phyloP scores from a whole-genome alignment of 2,329 filamentous ascomycete species.

The Exophiala spinifera region DNA sequence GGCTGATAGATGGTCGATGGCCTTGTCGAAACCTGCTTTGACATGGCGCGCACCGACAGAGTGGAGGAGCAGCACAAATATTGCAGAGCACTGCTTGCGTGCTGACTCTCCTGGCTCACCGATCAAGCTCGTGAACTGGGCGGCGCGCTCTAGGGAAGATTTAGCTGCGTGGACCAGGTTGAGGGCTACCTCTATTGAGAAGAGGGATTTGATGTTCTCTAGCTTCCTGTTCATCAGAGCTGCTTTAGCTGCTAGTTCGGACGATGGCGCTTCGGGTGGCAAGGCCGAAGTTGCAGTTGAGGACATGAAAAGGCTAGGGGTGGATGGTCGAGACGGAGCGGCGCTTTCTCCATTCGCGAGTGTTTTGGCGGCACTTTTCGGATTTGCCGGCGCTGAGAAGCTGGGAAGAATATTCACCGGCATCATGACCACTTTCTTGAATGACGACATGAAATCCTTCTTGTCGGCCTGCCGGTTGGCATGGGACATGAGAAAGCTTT shows the following conservation, averaged over 20 bases:
- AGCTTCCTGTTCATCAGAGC: slow-evolving; percentile 92
- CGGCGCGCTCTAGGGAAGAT: slow-evolving; percentile 77
- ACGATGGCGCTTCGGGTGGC: slow-evolving; percentile 70
- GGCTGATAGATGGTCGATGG: slow-evolving; percentile 81
- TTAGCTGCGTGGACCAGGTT: slow-evolving; percentile 87
- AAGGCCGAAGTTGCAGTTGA: slow-evolving; percentile 42
- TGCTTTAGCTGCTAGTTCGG: slow-evolving; percentile 93
- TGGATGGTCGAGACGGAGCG: slow-evolving; percentile 30
- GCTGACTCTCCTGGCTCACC: slow-evolving; percentile 79
- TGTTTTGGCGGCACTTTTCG: slow-evolving; percentile 30
- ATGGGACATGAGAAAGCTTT: slow-evolving; percentile 94
- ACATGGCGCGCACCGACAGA: slow-evolving; percentile 84
- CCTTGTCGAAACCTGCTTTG: slow-evolving; percentile 88
- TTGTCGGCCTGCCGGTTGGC: slow-evolving; percentile 93
- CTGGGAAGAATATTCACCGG: slow-evolving; percentile 85
- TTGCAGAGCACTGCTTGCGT: slow-evolving; percentile 80
- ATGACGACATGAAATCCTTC: slow-evolving; percentile 90
- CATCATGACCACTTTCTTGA: slow-evolving; percentile 99
- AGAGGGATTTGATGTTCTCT: slow-evolving; percentile 90
- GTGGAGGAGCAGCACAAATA: slow-evolving; percentile 81
- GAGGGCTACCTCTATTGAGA: slow-evolving; percentile 93
- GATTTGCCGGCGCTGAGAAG: slow-evolving; percentile 55
- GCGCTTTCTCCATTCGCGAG: slow-evolving; percentile 30
- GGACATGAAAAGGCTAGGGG: slow-evolving; percentile 29
- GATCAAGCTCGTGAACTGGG: slow-evolving; percentile 75